Base-by-base conservation (phyloP, 1,284 basidiomycete genomes). In the Calocybe gambosa region DNA sequence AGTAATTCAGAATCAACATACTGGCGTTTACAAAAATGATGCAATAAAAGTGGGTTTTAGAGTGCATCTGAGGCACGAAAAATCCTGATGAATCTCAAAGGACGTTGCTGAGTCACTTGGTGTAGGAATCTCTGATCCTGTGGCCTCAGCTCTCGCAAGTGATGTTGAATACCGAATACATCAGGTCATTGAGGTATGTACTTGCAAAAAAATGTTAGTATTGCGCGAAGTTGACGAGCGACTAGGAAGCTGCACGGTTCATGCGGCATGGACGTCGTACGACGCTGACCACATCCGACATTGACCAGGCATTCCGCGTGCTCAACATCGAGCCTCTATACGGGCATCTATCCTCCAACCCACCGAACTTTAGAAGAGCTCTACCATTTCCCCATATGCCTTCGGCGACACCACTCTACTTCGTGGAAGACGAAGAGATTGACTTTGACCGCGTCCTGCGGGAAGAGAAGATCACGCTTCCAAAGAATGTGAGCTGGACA, bases 121-220 rank as follows among this genome's bases (percentile, higher is more conserved):
- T 40, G 83, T 98, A 49, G 71, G 80, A n/a, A 84, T 99, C 36
- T 75, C 89, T 1, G 90, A 94, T 47, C 66, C 77, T 5, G 88
- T 97, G 9, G 88, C 93, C 1, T 82, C 83, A 15, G 78, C 89
- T 0, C 75, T 99, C 13, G 93, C 95, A 1, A 92, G 90, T 51
- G 96, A 99, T 69, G 92, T 98, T 35, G 95, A 99, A 64, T 97
- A 98, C 67, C 77, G 96, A 49, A 80, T 98, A 60, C 93, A 95
- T 62, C 90, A 95, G 62, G 82, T 95, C 37, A 79, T 94, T 50
- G 90, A 96, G 75, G 89, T 89, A 53, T 1, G 46, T n/a, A n/a
- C 50, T 68, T 58, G 25, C 21, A 23, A 23, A 29, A 16, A 35
- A 18, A 25, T 31, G 26, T 19, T 15, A 21, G 19, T n/a, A 28